These are phyloP conservation scores for Chaetoceros tenuissimus DNA, from an alignment of 108 stramenopile genomes.

Conservation along the genomic window DNA sequence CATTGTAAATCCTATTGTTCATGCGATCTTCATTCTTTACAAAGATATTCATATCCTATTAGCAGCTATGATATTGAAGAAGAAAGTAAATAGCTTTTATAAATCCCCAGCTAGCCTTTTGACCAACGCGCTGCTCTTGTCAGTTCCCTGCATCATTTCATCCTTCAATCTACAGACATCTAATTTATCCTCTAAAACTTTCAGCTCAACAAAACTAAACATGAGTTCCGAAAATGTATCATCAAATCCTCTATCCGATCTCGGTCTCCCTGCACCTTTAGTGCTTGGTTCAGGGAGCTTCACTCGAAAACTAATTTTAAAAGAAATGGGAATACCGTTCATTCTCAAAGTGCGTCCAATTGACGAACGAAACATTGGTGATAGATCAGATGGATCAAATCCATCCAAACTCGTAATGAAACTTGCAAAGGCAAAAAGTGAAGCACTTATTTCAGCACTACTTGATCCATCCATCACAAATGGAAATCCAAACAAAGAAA, in stretches of 20 bases:
- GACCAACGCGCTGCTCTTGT: no score
- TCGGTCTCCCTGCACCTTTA: conserved; percentile 48
- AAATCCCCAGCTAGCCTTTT: no score
- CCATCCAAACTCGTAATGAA: conserved; percentile 44
- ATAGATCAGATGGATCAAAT: conserved; percentile 25
- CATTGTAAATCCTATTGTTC: no score
- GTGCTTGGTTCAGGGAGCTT: conserved; percentile 70
- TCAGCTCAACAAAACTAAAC: no score
- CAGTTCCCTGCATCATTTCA: no score
- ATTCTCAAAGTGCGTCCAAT: conserved; percentile 58
- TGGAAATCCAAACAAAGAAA: background rate
- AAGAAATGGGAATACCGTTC: conserved; percentile 70
- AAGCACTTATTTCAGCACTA: conserved; percentile 48
- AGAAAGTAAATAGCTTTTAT: no score
- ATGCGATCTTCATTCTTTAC: no score
- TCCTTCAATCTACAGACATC: no score
- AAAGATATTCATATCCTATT: no score
- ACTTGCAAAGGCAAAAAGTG: conserved; percentile 69
- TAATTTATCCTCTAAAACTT: no score
- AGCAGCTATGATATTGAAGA: no score
- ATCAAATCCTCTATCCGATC: conserved; percentile 20
- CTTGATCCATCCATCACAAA: background rate
- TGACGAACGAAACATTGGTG: conserved; percentile 68
- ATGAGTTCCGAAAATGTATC: no score
- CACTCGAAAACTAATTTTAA: conserved; percentile 71